Percentiles rank a stretch among this genome's conserved stretches.
These are phyloP conservation scores for Albugo laibachii DNA, from an alignment of 352 stramenopile species.

Conservation along the genomic window DNA sequence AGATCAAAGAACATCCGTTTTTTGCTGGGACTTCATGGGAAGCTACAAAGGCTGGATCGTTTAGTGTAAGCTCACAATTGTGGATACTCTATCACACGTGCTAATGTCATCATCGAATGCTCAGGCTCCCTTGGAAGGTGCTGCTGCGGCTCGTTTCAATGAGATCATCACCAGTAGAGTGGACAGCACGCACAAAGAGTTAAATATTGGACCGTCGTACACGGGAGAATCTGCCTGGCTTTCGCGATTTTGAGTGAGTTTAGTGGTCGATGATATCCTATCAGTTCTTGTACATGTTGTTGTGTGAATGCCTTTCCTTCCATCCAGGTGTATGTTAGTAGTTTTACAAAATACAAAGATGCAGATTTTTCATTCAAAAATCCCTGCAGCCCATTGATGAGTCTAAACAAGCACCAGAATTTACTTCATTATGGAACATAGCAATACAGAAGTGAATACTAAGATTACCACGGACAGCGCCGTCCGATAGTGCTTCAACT, in stretches of 20 bases:
- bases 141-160: conserved; percentile 47
- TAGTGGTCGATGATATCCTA: not conserved
- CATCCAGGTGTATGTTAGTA: too few relatives aligned
- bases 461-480: not conserved
- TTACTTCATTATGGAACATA: too few relatives aligned
- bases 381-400: too few relatives aligned
- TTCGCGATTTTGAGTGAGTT: conserved; percentile 28
- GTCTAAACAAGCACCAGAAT: too few relatives aligned
- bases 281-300: too few relatives aligned
- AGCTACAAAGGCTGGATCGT: conserved; percentile 56
- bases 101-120: not conserved
- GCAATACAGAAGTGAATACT: not conserved
- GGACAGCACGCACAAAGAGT: conserved; percentile 17
- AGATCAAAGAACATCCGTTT: conserved; percentile 65
- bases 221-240: conserved; percentile 57
- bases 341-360: too few relatives aligned
- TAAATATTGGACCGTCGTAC: conserved; percentile 61
- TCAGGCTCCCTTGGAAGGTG: conserved; percentile 51
- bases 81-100: not conserved
- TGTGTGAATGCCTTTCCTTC: too few relatives aligned
- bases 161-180: conserved; percentile 23
- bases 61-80: conserved; percentile 27
- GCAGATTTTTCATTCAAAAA: too few relatives aligned
- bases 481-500: not conserved
- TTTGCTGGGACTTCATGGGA: conserved; percentile 72